Base-by-base conservation (phyloP, 371 early-diverging fungal genomes). In the Coemansia sp. region DNA sequence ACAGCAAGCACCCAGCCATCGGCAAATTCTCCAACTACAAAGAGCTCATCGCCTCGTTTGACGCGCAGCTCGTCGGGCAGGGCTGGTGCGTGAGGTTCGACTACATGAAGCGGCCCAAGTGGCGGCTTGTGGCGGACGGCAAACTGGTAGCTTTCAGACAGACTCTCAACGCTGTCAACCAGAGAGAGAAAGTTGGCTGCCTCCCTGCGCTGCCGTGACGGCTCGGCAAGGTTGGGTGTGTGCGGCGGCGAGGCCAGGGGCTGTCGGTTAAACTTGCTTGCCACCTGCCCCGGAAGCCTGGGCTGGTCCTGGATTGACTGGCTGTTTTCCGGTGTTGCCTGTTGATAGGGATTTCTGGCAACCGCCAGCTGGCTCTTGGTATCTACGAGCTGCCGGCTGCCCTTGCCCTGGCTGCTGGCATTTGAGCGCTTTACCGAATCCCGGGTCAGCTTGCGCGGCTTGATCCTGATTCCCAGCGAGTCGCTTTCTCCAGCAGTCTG, bases 1-100 rank as follows among this genome's bases (percentile, higher is more conserved):
- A 78, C 59, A 3, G 77, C 75, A 45, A 77, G 43, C 26, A 78
- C 63, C 77, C 77, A 77, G 34, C 77, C 77, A 35, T 77, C 77
- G 31, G 78, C 77, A 74, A 77, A 78, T 51, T 77, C 79, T 57
- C 77, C 77, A 7, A 78, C 35, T 16, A 77, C 77, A 58, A 53
- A 74, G 16, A 78, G 11, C 7, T 52, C 39, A 9, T 77, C 62
- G 39, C 78, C 72, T 1, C 55, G 48, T 31, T 55, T 35, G 16
- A 74, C 40, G 9, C 20, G 51, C 55, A 77, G 63, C 58, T 77
- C 77, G 26, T 77, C 77, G 5, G 78, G 41, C 16, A 77, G 39
- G 8, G 61, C 53, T 1, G 77, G 79, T 9, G 16, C 16, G 33
- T 77, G 77, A 2, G 66, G 47, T 45, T 77, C 79, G 20, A 77